Base-by-base conservation (phyloP, 495 filamentous ascomycete genomes). In the Aspergillus kassunensis region DNA sequence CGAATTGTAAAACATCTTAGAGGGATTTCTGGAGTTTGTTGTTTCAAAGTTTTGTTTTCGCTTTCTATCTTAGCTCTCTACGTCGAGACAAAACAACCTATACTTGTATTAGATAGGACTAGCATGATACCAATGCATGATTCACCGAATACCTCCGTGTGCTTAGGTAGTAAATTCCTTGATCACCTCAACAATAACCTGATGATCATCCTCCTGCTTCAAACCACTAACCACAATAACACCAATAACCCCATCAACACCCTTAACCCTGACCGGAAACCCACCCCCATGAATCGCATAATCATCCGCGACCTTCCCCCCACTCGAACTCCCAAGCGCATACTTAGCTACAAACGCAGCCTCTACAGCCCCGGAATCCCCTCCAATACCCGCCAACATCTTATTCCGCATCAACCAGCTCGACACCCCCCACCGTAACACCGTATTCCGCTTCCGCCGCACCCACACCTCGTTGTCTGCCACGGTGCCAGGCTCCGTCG, bases 241-340 rank as follows among this genome's bases (percentile, higher is more conserved):
- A 1, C 78, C 87, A 33, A 90, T 81, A 18, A 90, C 57, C 0
- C 84, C 87, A 64, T 89, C 86, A 13, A 90, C 84, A 0, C 83
- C 82, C 27, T 61, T 71, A 2, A 91, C 86, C 13, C 82, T 73
- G 33, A 90, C 78, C 8, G 88, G 88, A 49, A 85, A 80, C 1
- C 73, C 88, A 13, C 88, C 88, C 0, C 88, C 88, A 69, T 89
- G 84, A 54, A 89, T 84, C 7, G 85, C 84, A 76, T 86, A 92
- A 13, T 78, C 70, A 56, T 76, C 79, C 12, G 78, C 77, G 24
- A 71, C 70, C 15, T 68, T 73, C 23, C 72, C 73, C 1, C 77
- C 65, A 48, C 51, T 56, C 0, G 57, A 51, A 61, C 66, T 73
- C 15, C 30, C 67, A 53, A 84, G 55, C 29, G 71, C 76, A 66